Conservation (phyloP, 495 filamentous ascomycete genomes). For the Xylona heveae region DNA sequence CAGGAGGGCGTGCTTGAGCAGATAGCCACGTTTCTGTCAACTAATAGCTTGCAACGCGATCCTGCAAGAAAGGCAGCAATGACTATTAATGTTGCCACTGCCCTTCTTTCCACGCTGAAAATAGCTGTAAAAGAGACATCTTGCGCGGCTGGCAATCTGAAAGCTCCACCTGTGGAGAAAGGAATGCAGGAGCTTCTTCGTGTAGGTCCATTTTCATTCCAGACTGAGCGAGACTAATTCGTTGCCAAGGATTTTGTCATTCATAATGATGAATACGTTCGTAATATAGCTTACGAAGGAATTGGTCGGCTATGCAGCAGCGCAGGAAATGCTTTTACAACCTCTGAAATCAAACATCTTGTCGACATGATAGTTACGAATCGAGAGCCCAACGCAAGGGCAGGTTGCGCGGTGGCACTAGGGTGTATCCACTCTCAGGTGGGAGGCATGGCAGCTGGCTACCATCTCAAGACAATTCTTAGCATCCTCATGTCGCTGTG, state of each 20-base stretch:
- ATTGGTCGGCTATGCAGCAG: conserved; percentile 79
- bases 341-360: conserved; percentile 72
- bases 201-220: conserved; percentile 15
- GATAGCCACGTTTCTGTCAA: conserved; percentile 65
- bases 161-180: conserved; percentile 58
- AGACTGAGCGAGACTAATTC: not conserved
- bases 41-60: conserved; percentile 60
- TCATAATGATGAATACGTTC: conserved; percentile 65
- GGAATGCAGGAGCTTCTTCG: conserved; percentile 66
- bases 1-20: conserved; percentile 94
- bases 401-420: conserved; percentile 82
- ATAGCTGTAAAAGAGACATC: conserved; percentile 62
- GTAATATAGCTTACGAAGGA: conserved; percentile 67
- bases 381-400: conserved; percentile 76
- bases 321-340: conserved; percentile 74
- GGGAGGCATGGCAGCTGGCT: conserved; percentile 95
- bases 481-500: conserved; percentile 88
- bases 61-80: conserved; percentile 76
- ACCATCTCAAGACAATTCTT: conserved; percentile 88
- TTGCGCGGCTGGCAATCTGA: conserved; percentile 52
- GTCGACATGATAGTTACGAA: conserved; percentile 87
- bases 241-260: conserved; percentile 41
- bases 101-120: conserved; percentile 58
- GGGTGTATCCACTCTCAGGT: conserved; percentile 89
- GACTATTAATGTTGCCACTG: conserved; percentile 70